phyloP scores from a whole-genome alignment of 768 basidiomycete genomes.

The Pseudohyphozyma bogoriensis region DNA sequence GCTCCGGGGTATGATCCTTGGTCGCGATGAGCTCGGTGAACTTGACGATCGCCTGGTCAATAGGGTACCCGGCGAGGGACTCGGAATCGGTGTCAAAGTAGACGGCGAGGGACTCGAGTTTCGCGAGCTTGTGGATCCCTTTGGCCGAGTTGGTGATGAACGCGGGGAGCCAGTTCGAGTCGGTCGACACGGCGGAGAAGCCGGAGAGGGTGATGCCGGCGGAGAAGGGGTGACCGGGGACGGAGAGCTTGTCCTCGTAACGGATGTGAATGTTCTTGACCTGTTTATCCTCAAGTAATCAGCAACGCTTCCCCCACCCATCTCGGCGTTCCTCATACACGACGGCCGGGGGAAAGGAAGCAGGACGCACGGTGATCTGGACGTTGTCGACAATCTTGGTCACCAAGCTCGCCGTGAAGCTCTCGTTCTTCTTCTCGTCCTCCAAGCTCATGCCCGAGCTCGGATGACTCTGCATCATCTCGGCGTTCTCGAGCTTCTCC shows the following conservation, averaged over 20 bases:
- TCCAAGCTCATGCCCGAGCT: conserved; percentile 27
- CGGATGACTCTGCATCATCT: conserved; percentile 46
- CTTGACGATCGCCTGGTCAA: conserved; percentile 56
- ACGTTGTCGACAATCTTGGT: conserved; percentile 90
- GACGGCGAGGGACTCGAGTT: conserved; percentile 70
- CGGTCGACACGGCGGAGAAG: conserved; percentile 80
- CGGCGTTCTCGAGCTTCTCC: conserved; percentile 79
- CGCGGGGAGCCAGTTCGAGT: conserved; percentile 74
- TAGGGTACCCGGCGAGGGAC: conserved; percentile 60
- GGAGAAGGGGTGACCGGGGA: conserved; percentile 95
- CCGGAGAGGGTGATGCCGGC: conserved; percentile 77
- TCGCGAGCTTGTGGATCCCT: conserved; percentile 86
- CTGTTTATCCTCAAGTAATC: conserved; percentile 1
- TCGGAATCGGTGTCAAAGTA: conserved; percentile 91
- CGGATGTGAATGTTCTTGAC: conserved; percentile 75
- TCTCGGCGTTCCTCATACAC: not conserved
- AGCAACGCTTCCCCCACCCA: not conserved
- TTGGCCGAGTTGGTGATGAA: conserved; percentile 85
- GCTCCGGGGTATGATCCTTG: conserved; percentile 42
- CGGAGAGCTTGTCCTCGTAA: conserved; percentile 89
- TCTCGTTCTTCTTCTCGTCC: conserved; percentile 64
- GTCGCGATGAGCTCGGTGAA: conserved; percentile 54
- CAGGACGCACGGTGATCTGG: conserved; percentile 64
- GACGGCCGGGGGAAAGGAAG: not conserved
- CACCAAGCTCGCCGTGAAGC: conserved; percentile 68